phyloP scores from a whole-genome alignment of 352 stramenopile genomes.

The Globisporangium paddicum region DNA sequence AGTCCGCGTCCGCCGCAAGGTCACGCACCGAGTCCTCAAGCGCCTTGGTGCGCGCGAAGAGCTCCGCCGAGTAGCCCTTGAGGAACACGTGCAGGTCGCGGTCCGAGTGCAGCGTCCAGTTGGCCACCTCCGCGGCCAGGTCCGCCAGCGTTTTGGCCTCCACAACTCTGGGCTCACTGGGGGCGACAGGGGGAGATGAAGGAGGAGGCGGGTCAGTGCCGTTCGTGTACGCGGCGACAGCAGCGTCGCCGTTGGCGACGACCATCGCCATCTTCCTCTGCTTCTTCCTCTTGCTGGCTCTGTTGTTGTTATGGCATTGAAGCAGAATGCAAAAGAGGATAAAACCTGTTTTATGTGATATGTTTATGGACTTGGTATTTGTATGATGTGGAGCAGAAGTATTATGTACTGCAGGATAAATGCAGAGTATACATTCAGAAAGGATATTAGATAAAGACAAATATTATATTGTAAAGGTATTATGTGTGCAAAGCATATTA shows the following conservation, averaged over 20 bases:
- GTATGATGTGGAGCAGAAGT: too few relatives aligned
- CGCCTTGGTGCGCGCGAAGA: slow-evolving; percentile 69
- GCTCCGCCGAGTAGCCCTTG: slow-evolving; percentile 55
- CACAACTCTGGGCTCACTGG: not conserved
- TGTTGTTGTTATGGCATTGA: not conserved
- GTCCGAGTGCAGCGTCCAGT: slow-evolving; percentile 77
- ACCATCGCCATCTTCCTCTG: slow-evolving; percentile 1
- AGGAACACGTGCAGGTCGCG: slow-evolving; percentile 66
- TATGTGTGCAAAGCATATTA: too few relatives aligned
- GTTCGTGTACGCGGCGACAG: not conserved
- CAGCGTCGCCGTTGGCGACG: not conserved
- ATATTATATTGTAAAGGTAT: too few relatives aligned
- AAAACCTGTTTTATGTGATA: too few relatives aligned
- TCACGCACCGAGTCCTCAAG: slow-evolving; percentile 70
- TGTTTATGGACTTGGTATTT: too few relatives aligned
- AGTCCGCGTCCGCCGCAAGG: slow-evolving; percentile 60
- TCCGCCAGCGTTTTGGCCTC: slow-evolving; percentile 40
- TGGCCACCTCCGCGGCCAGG: slow-evolving; percentile 35
- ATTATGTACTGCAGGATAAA: too few relatives aligned
- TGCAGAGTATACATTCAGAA: too few relatives aligned
- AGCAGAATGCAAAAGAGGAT: too few relatives aligned
- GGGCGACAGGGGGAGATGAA: not conserved
- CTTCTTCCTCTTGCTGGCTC: not conserved
- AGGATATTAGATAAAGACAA: too few relatives aligned
- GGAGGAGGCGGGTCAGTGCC: not conserved